Evolutionary conservation across 2,329 filamentous ascomycete genomes (phyloP), one percentile per base, ranked within the genome.

Genomic region (Sporothrix inflata): DNA sequence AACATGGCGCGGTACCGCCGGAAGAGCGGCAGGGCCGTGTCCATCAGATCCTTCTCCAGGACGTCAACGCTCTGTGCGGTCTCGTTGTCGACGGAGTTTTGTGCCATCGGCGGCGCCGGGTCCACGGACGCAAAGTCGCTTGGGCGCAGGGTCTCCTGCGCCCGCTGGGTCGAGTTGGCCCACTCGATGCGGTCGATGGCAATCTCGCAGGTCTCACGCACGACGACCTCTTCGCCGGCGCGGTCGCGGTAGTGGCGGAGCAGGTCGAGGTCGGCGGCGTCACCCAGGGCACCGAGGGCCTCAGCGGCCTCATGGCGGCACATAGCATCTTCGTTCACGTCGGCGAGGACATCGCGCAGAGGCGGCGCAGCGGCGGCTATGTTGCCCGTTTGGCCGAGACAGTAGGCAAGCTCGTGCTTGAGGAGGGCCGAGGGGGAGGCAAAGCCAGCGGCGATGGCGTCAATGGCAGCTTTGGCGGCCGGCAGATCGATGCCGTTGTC

Each of bases 1-100:
- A 99, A 99, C 96, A 99, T 99, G 80, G 96, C 95, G 78, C 96
- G 90, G 84, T 99, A 99, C 80, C 96, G 91, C 79, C 94, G 85
- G 85, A 99, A 99, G 14, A 99, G 88, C 30, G 94, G 93, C 66
- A 91, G 84, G 5, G 84, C 87, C 6, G 91, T 91, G 81, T 98
- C 91, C 81, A 98, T 90, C 70, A 99, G 86, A 30, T 88, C 89
- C 78, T 88, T 87, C 78, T 92, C 91, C 45, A 99, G 87, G 71
- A 92, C 89, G 45, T 91, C 85, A 7, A 69, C 55, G 16, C 24
- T 24, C 51, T 47, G 12, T 19, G 86, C 83, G n/a, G 63, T 65
- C 21, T 65, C 60, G n/a, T 14, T 19, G n/a, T 24, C 60, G 38
- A 27, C 21, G n/a, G 45, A 24, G 53, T 87, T 85, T 78, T 94